Evolutionary conservation across 805 yeast genomes (phyloP).

Genomic region (Blastobotrys terrestris): DNA sequence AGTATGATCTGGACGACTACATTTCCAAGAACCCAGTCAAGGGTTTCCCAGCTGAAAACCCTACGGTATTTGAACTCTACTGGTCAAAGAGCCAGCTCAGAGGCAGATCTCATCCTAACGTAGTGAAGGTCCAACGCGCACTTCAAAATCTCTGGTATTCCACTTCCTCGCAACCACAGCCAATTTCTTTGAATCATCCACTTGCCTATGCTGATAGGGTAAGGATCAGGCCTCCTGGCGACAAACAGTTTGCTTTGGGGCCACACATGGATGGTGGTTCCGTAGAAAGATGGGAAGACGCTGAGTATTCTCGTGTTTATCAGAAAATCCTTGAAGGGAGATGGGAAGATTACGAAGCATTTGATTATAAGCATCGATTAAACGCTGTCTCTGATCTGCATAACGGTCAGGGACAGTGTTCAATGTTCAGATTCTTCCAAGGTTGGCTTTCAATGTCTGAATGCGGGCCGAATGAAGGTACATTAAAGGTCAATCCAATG

Average conservation of each 20-base stretch:
- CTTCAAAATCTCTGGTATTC: slow-evolving; percentile 29
- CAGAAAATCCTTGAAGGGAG: slow-evolving; percentile 32
- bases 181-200: slow-evolving; percentile 30
- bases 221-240: slow-evolving; percentile 38
- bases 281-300: slow-evolving; percentile 43
- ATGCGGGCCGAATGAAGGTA: slow-evolving; percentile 36
- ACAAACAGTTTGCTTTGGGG: slow-evolving; percentile 28
- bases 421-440: slow-evolving; percentile 38
- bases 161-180: slow-evolving; percentile 23
- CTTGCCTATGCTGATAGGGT: slow-evolving; percentile 40
- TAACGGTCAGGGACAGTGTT: slow-evolving; percentile 28
- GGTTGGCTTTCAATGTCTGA: slow-evolving; percentile 40
- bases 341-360: slow-evolving; percentile 42
- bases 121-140: slow-evolving; percentile 27
- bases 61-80: slow-evolving; percentile 31
- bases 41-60: slow-evolving; percentile 22
- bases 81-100: slow-evolving; percentile 37
- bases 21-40: slow-evolving; percentile 28
- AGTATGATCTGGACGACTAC: slow-evolving; percentile 24
- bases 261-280: slow-evolving; percentile 41
- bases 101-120: slow-evolving; percentile 37
- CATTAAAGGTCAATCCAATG: slow-evolving; percentile 35
- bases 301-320: slow-evolving; percentile 34
- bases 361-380: slow-evolving; percentile 32
- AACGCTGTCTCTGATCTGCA: slow-evolving; percentile 33